Evolutionary conservation across 2,329 filamentous ascomycete species (phyloP).

Genomic region (Atkinsonella hypoxylon): DNA sequence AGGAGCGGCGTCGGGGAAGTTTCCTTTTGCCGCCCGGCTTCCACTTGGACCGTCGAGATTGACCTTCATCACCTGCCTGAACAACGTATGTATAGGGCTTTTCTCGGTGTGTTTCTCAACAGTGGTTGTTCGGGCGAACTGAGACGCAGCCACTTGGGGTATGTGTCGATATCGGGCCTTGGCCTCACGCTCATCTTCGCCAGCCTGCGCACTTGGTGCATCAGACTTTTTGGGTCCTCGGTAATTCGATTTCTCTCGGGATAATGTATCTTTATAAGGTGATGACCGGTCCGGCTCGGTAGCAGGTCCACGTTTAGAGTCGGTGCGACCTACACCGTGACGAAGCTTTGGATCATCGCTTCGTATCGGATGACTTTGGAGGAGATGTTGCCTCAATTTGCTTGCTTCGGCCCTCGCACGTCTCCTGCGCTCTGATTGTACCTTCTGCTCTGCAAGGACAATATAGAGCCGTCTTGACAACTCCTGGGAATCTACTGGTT

Average conservation of each 20-base stretch:
- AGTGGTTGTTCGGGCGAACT: slow-evolving; percentile 43
- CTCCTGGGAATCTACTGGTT: slow-evolving; percentile 41
- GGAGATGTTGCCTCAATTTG: slow-evolving; percentile 5
- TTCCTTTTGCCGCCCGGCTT: slow-evolving; percentile 8
- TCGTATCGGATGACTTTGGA: neutral
- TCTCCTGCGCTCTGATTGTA: slow-evolving; percentile 23
- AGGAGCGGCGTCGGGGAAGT: slow-evolving; percentile 18
- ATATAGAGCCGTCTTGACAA: slow-evolving; percentile 38
- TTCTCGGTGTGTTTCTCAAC: slow-evolving; percentile 26
- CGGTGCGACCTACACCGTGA: neutral
- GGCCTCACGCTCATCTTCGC: slow-evolving; percentile 6
- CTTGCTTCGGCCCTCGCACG: slow-evolving; percentile 16
- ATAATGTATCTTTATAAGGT: neutral
- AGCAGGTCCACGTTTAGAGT: neutral
- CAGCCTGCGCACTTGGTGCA: slow-evolving; percentile 9
- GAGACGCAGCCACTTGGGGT: slow-evolving; percentile 40
- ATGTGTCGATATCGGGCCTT: slow-evolving; percentile 32
- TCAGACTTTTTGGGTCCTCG: slow-evolving; percentile 4
- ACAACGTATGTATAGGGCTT: slow-evolving; percentile 29
- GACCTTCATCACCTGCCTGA: slow-evolving; percentile 28
- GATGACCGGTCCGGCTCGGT: neutral
- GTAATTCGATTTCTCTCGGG: slow-evolving; percentile 6
- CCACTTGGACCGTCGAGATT: slow-evolving; percentile 23
- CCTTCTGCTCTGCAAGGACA: slow-evolving; percentile 39
- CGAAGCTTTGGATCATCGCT: neutral